These are phyloP conservation scores for Leishmania aethiopica DNA, from an alignment of 208 protist genomes.

Conservation along the genomic window DNA sequence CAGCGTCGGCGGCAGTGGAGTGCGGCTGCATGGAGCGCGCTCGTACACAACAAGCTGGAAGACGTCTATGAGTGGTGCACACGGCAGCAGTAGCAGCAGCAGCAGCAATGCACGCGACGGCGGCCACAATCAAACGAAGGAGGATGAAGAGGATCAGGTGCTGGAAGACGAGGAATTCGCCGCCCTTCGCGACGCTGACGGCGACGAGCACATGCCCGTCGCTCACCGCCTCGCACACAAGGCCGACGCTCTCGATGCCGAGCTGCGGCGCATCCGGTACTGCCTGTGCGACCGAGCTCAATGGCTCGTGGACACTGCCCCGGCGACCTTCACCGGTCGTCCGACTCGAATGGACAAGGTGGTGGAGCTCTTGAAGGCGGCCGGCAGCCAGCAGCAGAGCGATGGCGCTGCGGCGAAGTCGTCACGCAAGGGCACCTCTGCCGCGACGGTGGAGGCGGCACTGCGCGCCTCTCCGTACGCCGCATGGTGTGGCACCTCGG, in stretches of 20 bases:
- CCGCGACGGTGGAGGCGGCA: conserved; percentile 11
- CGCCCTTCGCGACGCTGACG: conserved; percentile 37
- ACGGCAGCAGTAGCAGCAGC: background rate
- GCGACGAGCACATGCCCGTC: conserved; percentile 55
- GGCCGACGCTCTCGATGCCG: conserved; percentile 61
- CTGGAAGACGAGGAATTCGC: conserved; percentile 85
- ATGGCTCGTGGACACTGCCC: conserved; percentile 51
- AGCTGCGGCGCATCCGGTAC: conserved; percentile 66
- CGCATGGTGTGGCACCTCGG: conserved; percentile 14
- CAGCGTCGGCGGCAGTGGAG: background rate
- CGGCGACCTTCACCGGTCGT: conserved; percentile 45
- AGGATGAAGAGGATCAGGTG: conserved; percentile 51
- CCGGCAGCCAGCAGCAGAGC: background rate
- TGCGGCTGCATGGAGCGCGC: background rate
- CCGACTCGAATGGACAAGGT: conserved; percentile 47
- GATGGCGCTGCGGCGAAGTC: background rate
- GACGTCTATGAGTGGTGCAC: background rate
- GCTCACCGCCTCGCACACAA: conserved; percentile 51
- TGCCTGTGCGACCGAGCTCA: conserved; percentile 58
- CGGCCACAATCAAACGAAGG: conserved; percentile 19
- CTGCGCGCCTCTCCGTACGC: conserved; percentile 23
- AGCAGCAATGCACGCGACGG: background rate
- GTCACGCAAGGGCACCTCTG: background rate
- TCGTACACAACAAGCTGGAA: background rate
- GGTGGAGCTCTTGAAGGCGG: conserved; percentile 14